Conservation (phyloP, 306 rosid genomes). For the Lathyrus aphaca region DNA sequence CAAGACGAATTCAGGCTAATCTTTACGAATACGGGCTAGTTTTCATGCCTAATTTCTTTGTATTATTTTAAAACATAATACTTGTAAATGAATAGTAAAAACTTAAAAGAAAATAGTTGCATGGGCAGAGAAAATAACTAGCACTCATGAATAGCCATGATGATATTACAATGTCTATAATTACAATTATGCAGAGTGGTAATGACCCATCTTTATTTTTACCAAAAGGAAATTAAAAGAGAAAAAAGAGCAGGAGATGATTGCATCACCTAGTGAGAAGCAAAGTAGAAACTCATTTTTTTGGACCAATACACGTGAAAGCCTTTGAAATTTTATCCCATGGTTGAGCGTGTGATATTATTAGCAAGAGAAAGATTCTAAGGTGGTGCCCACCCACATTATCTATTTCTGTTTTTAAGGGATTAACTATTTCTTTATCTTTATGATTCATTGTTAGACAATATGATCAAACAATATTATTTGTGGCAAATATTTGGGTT, state of each 20-base stretch:
- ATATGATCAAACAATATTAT: no score
- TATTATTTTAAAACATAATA: no score
- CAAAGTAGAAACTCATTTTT: slow-evolving; percentile 45
- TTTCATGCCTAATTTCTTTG: no score
- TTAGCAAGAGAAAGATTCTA: slow-evolving; percentile 43
- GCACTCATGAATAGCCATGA: slow-evolving; percentile 84
- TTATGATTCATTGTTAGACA: no score
- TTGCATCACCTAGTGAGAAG: slow-evolving; percentile 50
- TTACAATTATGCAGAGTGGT: slow-evolving; percentile 85
- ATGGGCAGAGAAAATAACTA: slow-evolving; percentile 59
- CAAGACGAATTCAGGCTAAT: no score
- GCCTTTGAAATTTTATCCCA: slow-evolving; percentile 54
- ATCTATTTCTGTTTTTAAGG: no score
- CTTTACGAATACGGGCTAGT: no score
- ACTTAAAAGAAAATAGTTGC: slow-evolving; percentile 37
- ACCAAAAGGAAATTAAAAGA: slow-evolving; percentile 41
- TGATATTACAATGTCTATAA: slow-evolving; percentile 79
- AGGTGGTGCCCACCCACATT: slow-evolving; percentile 48
- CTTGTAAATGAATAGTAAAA: no score
- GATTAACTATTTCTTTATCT: no score
- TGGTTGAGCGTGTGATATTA: slow-evolving; percentile 49
- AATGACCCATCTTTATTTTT: slow-evolving; percentile 64
- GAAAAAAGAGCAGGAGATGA: slow-evolving; percentile 46
- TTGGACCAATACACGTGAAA: slow-evolving; percentile 76
- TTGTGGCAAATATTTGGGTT: no score